These are phyloP conservation scores for Mucor racemosus DNA, from an alignment of 371 early-diverging fungal species.

Conservation along the genomic window DNA sequence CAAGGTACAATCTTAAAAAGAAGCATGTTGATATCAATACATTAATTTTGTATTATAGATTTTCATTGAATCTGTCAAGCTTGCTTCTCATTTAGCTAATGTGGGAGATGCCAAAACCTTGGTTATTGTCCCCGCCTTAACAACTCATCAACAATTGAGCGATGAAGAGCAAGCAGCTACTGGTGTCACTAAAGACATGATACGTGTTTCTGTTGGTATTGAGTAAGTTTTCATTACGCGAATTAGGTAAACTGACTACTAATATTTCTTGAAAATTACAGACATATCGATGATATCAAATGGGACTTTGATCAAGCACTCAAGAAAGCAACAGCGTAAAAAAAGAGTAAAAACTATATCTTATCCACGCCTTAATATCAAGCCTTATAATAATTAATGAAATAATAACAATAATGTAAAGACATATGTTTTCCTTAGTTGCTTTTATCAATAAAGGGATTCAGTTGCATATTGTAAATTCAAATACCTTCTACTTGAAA, in stretches of 20 bases:
- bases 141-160: constrained; percentile 86
- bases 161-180: constrained; percentile 77
- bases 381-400: too few species aligned
- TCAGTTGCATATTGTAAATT: too few species aligned
- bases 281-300: constrained; percentile 89
- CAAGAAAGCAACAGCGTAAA: constrained; percentile 21
- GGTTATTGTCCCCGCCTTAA: constrained; percentile 82
- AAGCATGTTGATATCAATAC: background rate
- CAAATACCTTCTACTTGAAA: too few species aligned
- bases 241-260: background rate
- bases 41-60: constrained; percentile 10
- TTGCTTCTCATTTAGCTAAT: constrained; percentile 87
- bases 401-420: too few species aligned
- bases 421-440: too few species aligned
- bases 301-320: constrained; percentile 72
- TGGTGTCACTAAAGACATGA: constrained; percentile 83
- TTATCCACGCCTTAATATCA: too few species aligned
- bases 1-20: constrained; percentile 28
- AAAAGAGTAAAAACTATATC: background rate
- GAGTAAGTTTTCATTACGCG: constrained; percentile 46
- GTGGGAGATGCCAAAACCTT: constrained; percentile 91
- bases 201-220: constrained; percentile 86
- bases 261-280: background rate
- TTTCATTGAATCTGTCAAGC: constrained; percentile 76
- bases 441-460: too few species aligned